These are phyloP conservation scores for Geosmithia morbida DNA, from an alignment of 2,329 filamentous ascomycete species.

Conservation along the genomic window DNA sequence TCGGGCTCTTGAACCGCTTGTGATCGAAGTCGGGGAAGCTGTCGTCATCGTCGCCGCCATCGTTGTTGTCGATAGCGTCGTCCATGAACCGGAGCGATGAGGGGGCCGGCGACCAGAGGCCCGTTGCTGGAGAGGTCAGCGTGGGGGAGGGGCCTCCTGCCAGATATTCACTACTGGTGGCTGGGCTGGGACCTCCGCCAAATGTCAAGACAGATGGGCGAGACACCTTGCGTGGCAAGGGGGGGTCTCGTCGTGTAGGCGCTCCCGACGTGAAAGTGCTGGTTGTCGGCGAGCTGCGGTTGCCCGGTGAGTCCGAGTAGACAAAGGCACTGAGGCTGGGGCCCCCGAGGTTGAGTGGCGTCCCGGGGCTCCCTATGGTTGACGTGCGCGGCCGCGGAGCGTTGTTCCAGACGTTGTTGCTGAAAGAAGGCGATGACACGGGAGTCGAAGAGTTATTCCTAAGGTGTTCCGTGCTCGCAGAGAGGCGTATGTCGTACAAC, in stretches of 20 bases:
- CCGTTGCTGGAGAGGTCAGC: slow-evolving; percentile 8
- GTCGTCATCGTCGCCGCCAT: slow-evolving; percentile 28
- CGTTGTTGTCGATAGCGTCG: slow-evolving; percentile 17
- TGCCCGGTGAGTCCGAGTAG: slow-evolving; percentile 23
- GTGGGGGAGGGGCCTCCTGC: slow-evolving; percentile 1
- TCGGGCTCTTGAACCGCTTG: slow-evolving; percentile 12
- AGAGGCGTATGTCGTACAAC: slow-evolving; percentile 58
- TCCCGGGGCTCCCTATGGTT: slow-evolving; percentile 8
- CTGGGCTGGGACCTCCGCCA: not conserved
- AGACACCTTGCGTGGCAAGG: not conserved
- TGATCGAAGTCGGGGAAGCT: slow-evolving; percentile 37
- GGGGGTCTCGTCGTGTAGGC: slow-evolving; percentile 13
- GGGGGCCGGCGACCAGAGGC: slow-evolving; percentile 18
- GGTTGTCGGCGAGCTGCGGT: slow-evolving; percentile 27
- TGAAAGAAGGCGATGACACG: slow-evolving; percentile 15
- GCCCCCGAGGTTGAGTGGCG: slow-evolving; percentile 1
- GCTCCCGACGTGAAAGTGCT: slow-evolving; percentile 17
- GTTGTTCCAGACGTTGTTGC: slow-evolving; percentile 10
- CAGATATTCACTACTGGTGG: slow-evolving; percentile 1
- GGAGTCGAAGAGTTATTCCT: slow-evolving; percentile 26
- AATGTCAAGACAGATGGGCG: not conserved
- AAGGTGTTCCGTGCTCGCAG: slow-evolving; percentile 65
- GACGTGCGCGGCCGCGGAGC: slow-evolving; percentile 20
- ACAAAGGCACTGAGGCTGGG: slow-evolving; percentile 19
- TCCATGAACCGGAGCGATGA: slow-evolving; percentile 27